Evolutionary conservation across 2,329 filamentous ascomycete species (phyloP).

Genomic region (Trichoderma pleuroti): DNA sequence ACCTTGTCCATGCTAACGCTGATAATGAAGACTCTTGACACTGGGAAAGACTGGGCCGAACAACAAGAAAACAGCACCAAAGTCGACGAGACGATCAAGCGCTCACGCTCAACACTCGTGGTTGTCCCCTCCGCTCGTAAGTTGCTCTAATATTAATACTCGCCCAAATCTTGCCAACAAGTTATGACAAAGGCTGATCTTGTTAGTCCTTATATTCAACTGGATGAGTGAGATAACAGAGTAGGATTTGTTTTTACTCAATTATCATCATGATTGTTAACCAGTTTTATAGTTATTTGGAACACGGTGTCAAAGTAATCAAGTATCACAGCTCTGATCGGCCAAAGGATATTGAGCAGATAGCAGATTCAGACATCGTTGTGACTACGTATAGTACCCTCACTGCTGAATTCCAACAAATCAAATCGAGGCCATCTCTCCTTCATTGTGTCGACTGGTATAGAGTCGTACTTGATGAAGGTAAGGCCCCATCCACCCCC

Average conservation of each 20-base stretch:
- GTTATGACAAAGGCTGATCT: conserved; percentile 15
- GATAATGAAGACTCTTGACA: conserved; percentile 40
- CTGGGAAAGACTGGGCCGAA: conserved; percentile 36
- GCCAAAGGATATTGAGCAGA: conserved; percentile 23
- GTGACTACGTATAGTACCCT: conserved; percentile 48
- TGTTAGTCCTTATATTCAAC: conserved; percentile 37
- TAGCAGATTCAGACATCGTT: conserved; percentile 40
- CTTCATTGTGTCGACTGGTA: conserved; percentile 41
- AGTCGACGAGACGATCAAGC: conserved; percentile 19
- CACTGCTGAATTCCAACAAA: conserved; percentile 30
- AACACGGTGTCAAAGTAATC: conserved; percentile 28
- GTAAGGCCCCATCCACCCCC: conserved; percentile 26
- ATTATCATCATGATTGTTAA: not conserved
- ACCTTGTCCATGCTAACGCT: conserved; percentile 51
- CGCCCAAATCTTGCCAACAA: not conserved
- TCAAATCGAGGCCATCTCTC: not conserved
- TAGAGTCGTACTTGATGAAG: conserved; percentile 45
- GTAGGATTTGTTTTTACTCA: conserved; percentile 25
- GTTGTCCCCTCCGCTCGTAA: conserved; percentile 42
- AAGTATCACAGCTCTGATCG: conserved; percentile 38
- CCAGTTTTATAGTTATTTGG: conserved; percentile 31
- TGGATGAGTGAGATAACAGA: conserved; percentile 39
- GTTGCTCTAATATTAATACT: conserved; percentile 20
- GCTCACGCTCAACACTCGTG: conserved; percentile 41
- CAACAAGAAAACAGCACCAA: conserved; percentile 21